Evolutionary conservation across 345 rosid species (phyloP).

Genomic region (Physaria fendleri): DNA sequence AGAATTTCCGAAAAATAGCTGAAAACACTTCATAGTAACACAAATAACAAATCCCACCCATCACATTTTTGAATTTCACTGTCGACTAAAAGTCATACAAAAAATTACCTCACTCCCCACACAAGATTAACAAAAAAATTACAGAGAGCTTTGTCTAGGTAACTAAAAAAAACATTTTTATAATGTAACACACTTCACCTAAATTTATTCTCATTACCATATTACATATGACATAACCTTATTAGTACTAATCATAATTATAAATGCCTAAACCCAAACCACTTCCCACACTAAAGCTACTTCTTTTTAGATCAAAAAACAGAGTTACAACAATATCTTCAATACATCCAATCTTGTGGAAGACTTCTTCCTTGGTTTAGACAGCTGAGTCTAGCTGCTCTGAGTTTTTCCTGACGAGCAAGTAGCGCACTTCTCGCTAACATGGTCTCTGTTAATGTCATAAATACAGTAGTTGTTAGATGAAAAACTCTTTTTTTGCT

Average conservation of each 20-base stretch:
- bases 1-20: slow-evolving; percentile 8
- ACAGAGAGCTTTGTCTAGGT: slow-evolving; percentile 18
- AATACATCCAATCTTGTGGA: slow-evolving; percentile 35
- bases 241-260: slow-evolving; percentile 14
- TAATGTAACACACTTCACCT: slow-evolving; percentile 11
- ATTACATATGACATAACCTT: too few species aligned
- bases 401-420: slow-evolving; percentile 15
- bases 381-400: slow-evolving; percentile 4
- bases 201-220: neutral
- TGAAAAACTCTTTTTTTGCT: neutral
- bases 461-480: too few species aligned
- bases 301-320: neutral
- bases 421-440: slow-evolving; percentile 8
- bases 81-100: neutral
- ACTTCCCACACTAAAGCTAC: slow-evolving; percentile 3
- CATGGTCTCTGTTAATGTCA: slow-evolving; percentile 16
- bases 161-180: neutral
- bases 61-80: slow-evolving; percentile 12
- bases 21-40: slow-evolving; percentile 6
- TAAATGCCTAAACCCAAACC: slow-evolving; percentile 15
- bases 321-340: neutral
- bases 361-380: slow-evolving; percentile 24
- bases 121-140: slow-evolving; percentile 24
- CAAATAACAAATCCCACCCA: slow-evolving; percentile 17
- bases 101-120: slow-evolving; percentile 5